Evolutionary conservation across 345 rosid species (phyloP).

Genomic region (Limnanthes douglasii): DNA sequence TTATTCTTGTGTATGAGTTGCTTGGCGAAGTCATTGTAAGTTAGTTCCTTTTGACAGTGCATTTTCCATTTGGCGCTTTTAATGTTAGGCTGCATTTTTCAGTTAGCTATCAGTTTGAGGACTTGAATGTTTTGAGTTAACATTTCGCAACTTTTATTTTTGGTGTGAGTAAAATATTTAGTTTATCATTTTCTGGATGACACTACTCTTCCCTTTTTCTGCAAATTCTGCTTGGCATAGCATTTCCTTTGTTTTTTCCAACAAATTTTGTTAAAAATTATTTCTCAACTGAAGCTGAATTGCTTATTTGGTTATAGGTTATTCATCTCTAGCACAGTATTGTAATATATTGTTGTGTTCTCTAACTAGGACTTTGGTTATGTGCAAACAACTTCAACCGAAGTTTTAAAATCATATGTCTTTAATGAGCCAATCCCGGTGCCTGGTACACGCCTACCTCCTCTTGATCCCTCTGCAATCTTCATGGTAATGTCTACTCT

Average conservation of each 20-base stretch:
- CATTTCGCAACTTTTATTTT: slow-evolving; percentile 1
- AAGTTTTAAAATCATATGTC: slow-evolving; percentile 78
- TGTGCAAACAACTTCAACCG: slow-evolving; percentile 95
- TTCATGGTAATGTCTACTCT: slow-evolving; percentile 44
- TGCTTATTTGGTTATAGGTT: too few species aligned
- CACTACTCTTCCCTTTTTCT: slow-evolving; percentile 1
- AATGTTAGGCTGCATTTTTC: too few species aligned
- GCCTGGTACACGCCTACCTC: slow-evolving; percentile 68
- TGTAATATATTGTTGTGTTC: too few species aligned
- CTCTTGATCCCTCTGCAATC: slow-evolving; percentile 86
- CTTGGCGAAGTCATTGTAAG: slow-evolving; percentile 98
- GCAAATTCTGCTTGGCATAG: neutral
- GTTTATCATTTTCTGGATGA: too few species aligned
- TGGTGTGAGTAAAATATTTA: too few species aligned
- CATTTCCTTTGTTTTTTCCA: neutral
- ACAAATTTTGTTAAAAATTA: slow-evolving; percentile 1
- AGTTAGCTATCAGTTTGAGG: too few species aligned
- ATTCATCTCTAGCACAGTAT: too few species aligned
- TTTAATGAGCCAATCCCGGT: slow-evolving; percentile 91
- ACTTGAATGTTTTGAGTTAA: too few species aligned
- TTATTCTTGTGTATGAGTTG: slow-evolving; percentile 91
- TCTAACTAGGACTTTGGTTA: slow-evolving; percentile 85
- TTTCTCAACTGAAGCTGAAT: too few species aligned
- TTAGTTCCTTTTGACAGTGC: too few species aligned
- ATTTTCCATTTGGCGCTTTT: too few species aligned